Conservation (phyloP, 2,329 filamentous ascomycete genomes). For the Trichophyton benhamiae region DNA sequence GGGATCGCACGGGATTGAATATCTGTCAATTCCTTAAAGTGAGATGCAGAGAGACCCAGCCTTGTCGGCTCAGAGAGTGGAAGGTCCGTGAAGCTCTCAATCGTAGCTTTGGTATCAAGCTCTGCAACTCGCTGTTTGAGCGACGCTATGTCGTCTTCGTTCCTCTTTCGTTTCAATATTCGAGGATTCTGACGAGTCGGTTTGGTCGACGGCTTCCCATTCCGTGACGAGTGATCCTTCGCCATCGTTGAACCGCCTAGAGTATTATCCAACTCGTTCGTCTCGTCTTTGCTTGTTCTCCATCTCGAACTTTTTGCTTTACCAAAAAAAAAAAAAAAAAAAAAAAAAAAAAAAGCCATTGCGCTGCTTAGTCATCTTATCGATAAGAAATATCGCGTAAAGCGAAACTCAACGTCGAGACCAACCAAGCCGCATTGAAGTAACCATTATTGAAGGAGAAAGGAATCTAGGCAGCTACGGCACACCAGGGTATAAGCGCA, state of each 20-base stretch:
- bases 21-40: conserved; percentile 83
- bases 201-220: conserved; percentile 14
- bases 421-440: not conserved
- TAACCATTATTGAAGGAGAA: not conserved
- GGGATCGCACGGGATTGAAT: conserved; percentile 86
- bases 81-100: conserved; percentile 65
- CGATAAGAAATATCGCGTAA: not conserved
- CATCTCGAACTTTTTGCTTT: not conserved
- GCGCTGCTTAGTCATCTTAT: conserved; percentile 11
- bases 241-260: conserved; percentile 20
- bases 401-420: not conserved
- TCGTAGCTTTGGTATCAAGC: conserved; percentile 36
- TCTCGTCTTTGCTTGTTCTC: conserved; percentile 5
- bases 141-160: conserved; percentile 32
- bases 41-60: conserved; percentile 67
- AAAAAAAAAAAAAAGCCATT: not conserved
- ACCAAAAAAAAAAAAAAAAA: not conserved
- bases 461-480: not conserved
- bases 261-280: not conserved
- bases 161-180: conserved; percentile 36
- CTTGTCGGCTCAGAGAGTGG: conserved; percentile 73
- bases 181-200: conserved; percentile 20
- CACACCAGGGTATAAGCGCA: not conserved
- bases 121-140: conserved; percentile 34
- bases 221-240: conserved; percentile 18